phyloP scores from a whole-genome alignment of 2,329 filamentous ascomycete species.

The Aspergillus sp. region DNA sequence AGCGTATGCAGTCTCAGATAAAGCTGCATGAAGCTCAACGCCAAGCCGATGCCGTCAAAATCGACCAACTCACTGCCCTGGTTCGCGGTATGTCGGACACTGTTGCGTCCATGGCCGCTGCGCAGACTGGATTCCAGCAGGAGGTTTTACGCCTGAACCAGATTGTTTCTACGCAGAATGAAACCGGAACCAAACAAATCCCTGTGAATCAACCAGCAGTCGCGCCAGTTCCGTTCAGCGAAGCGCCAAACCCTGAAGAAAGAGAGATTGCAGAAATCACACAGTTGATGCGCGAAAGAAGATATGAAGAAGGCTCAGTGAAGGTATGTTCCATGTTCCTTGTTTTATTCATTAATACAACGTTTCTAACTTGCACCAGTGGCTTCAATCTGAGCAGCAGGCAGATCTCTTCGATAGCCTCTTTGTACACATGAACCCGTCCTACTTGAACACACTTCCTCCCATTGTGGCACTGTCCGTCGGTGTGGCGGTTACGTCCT shows the following conservation, averaged over 20 bases:
- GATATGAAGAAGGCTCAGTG: conserved; percentile 47
- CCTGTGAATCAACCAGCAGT: conserved; percentile 20
- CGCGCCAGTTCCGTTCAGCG: conserved; percentile 13
- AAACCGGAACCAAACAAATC: conserved; percentile 16
- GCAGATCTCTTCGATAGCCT: conserved; percentile 62
- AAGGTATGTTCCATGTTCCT: conserved; percentile 33
- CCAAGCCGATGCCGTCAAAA: conserved; percentile 56
- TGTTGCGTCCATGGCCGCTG: conserved; percentile 44
- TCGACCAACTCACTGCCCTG: conserved; percentile 59
- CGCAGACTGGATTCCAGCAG: conserved; percentile 43
- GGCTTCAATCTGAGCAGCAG: conserved; percentile 62
- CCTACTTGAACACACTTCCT: conserved; percentile 55
- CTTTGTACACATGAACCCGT: conserved; percentile 58
- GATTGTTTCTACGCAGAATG: conserved; percentile 26
- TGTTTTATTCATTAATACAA: background rate
- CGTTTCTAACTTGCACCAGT: conserved; percentile 38
- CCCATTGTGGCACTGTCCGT: conserved; percentile 61
- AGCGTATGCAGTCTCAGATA: conserved; percentile 53
- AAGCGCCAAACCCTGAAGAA: conserved; percentile 34
- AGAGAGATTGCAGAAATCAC: conserved; percentile 44
- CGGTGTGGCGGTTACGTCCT: conserved; percentile 60
- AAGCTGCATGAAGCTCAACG: conserved; percentile 53
- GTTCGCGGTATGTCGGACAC: conserved; percentile 56
- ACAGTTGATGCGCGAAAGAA: conserved; percentile 39
- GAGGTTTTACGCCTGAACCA: conserved; percentile 41